These are phyloP conservation scores for Aspergillus neotritici DNA, from an alignment of 2,329 filamentous ascomycete genomes.

Conservation along the genomic window DNA sequence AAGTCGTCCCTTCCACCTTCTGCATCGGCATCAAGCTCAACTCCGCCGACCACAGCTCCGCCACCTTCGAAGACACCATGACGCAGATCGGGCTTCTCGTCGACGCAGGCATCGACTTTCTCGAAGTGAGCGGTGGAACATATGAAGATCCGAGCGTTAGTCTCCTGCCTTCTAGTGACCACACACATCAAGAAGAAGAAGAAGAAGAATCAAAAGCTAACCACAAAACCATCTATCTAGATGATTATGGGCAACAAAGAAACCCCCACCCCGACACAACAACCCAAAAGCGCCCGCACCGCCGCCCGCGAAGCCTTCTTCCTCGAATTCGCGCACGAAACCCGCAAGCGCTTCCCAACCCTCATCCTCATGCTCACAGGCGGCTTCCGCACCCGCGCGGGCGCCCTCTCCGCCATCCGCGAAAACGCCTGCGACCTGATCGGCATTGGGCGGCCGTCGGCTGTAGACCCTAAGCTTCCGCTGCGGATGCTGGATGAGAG, in stretches of 20 bases:
- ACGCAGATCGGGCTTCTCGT: conserved; percentile 50
- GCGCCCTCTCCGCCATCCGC: conserved; percentile 46
- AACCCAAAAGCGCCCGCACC: conserved; percentile 39
- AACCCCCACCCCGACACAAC: conserved; percentile 12
- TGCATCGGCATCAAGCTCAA: conserved; percentile 49
- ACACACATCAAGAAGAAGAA: background rate
- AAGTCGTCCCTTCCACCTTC: conserved; percentile 39
- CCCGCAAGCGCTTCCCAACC: conserved; percentile 42
- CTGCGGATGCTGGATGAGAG: conserved; percentile 27
- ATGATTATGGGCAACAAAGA: conserved; percentile 29
- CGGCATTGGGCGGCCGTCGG: conserved; percentile 45
- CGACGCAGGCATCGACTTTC: conserved; percentile 53
- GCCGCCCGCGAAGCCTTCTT: conserved; percentile 61
- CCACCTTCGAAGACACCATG: conserved; percentile 47
- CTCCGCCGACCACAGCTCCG: conserved; percentile 42
- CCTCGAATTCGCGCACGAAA: conserved; percentile 56
- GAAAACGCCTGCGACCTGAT: conserved; percentile 47
- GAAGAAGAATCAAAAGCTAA: conserved; percentile 5
- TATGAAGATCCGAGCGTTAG: conserved; percentile 50
- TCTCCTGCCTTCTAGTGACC: conserved; percentile 3
- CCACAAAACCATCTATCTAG: conserved; percentile 2
- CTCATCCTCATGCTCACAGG: conserved; percentile 56
- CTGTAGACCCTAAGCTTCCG: conserved; percentile 41
- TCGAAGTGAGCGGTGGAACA: conserved; percentile 62
- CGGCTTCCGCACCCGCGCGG: conserved; percentile 53